A percentile compares a stretch with the other conserved stretches of the same genome.
These are phyloP conservation scores for Chlorella variabilis DNA, from an alignment of 163 green algal species.

Conservation along the genomic window DNA sequence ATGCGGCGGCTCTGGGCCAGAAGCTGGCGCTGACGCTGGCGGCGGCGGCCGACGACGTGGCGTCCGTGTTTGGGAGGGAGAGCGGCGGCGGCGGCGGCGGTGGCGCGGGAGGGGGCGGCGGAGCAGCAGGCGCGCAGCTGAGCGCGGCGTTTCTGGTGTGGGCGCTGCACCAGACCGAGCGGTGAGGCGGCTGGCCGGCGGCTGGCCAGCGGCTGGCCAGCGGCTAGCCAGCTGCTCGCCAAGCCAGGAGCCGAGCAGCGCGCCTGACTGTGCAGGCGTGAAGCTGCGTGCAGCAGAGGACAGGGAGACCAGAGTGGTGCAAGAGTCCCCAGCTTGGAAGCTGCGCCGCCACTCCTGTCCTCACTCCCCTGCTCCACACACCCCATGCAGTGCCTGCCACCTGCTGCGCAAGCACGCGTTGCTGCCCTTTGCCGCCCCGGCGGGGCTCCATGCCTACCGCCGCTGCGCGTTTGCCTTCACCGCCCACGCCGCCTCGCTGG, in stretches of 20 bases:
- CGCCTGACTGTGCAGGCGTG: no score
- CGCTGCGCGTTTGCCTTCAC: constrained; percentile 40
- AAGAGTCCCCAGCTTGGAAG: no score
- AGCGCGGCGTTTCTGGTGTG: constrained; percentile 49
- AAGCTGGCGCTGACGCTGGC: constrained; percentile 42
- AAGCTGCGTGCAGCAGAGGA: no score
- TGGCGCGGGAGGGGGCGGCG: background rate
- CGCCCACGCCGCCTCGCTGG: constrained; percentile 42
- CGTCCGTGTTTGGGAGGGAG: constrained; percentile 41
- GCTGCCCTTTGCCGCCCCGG: constrained; percentile 50
- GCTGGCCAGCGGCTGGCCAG: no score
- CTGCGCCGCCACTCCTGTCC: no score
- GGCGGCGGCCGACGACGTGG: constrained; percentile 45
- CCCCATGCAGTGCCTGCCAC: constrained; percentile 42
- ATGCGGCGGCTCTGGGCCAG: constrained; percentile 48
- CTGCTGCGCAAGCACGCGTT: constrained; percentile 56
- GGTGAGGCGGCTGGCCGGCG: constrained; percentile 22
- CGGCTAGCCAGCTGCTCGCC: no score
- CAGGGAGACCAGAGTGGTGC: no score
- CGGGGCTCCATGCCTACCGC: constrained; percentile 44
- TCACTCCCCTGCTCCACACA: no score
- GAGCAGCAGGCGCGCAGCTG: constrained; percentile 26
- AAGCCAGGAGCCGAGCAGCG: no score
- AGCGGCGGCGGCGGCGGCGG: background rate
- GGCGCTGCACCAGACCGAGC: constrained; percentile 50